A percentile compares a stretch with the other conserved stretches of the same genome.
phyloP scores from a whole-genome alignment of 768 basidiomycete species.

The Calocera cornea region DNA sequence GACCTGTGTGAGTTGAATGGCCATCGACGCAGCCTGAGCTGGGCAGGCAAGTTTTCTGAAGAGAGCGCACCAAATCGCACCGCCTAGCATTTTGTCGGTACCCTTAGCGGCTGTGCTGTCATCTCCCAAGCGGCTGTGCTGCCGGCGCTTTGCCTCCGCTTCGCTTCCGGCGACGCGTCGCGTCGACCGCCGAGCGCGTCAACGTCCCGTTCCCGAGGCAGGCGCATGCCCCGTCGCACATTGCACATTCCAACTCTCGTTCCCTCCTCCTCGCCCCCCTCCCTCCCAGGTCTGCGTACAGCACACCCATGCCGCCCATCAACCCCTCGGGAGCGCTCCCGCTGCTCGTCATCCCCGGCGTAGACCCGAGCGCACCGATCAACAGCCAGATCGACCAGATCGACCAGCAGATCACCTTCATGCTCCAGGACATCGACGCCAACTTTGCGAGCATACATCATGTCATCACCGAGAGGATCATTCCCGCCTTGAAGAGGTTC shows the following conservation, averaged over 20 bases:
- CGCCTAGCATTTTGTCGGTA: neutral
- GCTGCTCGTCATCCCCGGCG: conserved; percentile 53
- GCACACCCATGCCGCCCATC: neutral
- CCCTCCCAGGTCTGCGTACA: neutral
- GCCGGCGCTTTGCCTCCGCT: no score
- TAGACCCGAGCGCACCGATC: conserved; percentile 53
- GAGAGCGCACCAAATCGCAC: neutral
- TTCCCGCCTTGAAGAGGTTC: conserved; percentile 85
- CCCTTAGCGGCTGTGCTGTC: neutral
- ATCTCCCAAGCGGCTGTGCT: no score
- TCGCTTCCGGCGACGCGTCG: no score
- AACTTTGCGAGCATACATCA: conserved; percentile 86
- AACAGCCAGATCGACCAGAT: conserved; percentile 86
- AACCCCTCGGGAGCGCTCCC: conserved; percentile 11
- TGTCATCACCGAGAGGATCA: conserved; percentile 58
- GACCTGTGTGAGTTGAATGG: neutral
- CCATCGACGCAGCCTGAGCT: neutral
- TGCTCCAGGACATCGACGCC: conserved; percentile 87
- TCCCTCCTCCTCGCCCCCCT: neutral
- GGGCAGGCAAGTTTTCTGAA: neutral
- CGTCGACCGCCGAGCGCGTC: no score
- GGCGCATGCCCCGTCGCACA: neutral
- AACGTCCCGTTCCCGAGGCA: no score
- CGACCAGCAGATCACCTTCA: conserved; percentile 85
- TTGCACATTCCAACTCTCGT: neutral